Base-by-base conservation (phyloP, 345 rosid species). In the Eucalyptus cladocalyx region DNA sequence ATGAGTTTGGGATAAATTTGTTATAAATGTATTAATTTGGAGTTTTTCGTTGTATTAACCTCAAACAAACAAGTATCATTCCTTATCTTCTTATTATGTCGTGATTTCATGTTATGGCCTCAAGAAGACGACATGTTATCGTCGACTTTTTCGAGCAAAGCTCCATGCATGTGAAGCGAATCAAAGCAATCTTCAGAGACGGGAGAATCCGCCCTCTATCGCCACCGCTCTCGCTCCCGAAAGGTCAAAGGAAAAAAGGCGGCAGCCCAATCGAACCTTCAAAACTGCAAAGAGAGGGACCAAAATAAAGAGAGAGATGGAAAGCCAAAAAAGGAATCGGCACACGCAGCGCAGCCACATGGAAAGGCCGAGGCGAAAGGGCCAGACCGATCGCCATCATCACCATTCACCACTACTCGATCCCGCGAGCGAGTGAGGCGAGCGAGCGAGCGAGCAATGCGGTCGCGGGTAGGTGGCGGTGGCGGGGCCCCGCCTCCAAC, bases 321-420 rank as follows among this genome's bases (percentile, higher is more conserved):
- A 54, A 40, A 80, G 83, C 30, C 43, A 9, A 53, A 54, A 42
- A 53, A 54, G 83, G 90, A 88, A 87, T 81, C 87, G 87, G 34
- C 88, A 54, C 40, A 47, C 89, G 83, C 83, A 37, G 83, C 42
- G 18, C 86, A 26, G 62, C 94, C 93, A 92, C 92, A 89, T 56
- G 87, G 83, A 91, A 89, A 87, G 91, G 91, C 3, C 30, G 62
- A 56, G 30, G 62, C 62, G 62, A 56, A 56, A 56, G 62, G 28
- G 62, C 32, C 32, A 60, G 69, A 13, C 32, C 1, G 86, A 40
- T n/a, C 88, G 56, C 88, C n/a, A 56, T 58, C 30, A 56, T 56
- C 62, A 24, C 62, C 62, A 8, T 23, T 56, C 62, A 24, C 62
- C 62, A 53, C 58, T 2, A 8, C 58, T 53, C 24, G 58, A 53